phyloP scores from a whole-genome alignment of 768 basidiomycete species.

The Boletellus emodensis region DNA sequence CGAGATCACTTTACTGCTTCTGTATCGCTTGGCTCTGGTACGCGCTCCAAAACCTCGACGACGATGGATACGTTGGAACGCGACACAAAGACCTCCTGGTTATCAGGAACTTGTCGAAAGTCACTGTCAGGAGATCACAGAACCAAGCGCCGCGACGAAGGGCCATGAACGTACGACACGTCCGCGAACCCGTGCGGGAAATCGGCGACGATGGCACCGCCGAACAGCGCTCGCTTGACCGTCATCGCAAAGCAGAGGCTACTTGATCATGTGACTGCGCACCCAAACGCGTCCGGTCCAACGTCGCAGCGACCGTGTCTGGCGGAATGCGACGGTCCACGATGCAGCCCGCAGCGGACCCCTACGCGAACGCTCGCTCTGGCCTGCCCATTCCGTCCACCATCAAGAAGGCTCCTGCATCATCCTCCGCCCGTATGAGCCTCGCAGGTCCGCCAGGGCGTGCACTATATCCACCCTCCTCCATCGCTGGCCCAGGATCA shows the following conservation, averaged over 20 bases:
- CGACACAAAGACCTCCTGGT: constrained; percentile 88
- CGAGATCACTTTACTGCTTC: constrained; percentile 66
- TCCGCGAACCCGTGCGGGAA: constrained; percentile 64
- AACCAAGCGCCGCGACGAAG: not conserved
- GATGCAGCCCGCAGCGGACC: constrained; percentile 51
- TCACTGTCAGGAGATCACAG: constrained; percentile 34
- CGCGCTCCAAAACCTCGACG: constrained; percentile 78
- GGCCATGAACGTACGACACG: constrained; percentile 66
- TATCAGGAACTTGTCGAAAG: constrained; percentile 86
- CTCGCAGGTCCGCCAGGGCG: constrained; percentile 73
- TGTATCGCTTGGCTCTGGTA: constrained; percentile 48
- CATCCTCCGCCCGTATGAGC: constrained; percentile 57
- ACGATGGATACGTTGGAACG: constrained; percentile 70
- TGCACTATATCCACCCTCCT: constrained; percentile 41
- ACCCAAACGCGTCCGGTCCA: constrained; percentile 1
- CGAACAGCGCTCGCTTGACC: constrained; percentile 56
- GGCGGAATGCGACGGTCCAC: constrained; percentile 55
- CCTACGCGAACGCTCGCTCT: constrained; percentile 51
- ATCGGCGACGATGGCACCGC: constrained; percentile 71
- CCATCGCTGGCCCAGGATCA: constrained; percentile 34
- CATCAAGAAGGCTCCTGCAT: constrained; percentile 57
- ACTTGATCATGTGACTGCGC: constrained; percentile 18
- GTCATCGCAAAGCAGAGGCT: too few species aligned
- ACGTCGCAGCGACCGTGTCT: constrained; percentile 27
- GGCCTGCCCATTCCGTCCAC: constrained; percentile 74